A percentile compares a stretch with the other conserved stretches of the same genome.
Conservation (phyloP, 371 early-diverging fungal genomes). For the Rhizopus arrhizus region DNA sequence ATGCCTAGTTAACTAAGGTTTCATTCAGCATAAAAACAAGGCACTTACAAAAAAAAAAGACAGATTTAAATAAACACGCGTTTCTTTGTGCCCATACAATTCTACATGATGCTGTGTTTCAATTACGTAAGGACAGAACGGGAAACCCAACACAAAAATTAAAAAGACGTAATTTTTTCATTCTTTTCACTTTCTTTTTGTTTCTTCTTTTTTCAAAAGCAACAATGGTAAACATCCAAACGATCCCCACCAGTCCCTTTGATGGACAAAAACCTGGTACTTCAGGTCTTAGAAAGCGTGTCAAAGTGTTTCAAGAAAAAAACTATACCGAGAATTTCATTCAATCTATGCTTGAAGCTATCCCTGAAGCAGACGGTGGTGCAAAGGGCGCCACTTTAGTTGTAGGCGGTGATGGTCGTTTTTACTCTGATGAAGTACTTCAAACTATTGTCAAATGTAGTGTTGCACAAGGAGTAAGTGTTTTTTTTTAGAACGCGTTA, state of each 20-base stretch:
- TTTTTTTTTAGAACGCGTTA: neutral
- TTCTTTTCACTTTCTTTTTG: neutral
- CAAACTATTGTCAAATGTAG: slow-evolving; percentile 87
- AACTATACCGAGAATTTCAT: slow-evolving; percentile 97
- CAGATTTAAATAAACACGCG: no score
- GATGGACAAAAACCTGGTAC: slow-evolving; percentile 98
- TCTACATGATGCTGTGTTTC: no score
- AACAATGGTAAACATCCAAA: slow-evolving; percentile 43
- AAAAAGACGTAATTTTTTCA: no score
- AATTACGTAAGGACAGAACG: no score
- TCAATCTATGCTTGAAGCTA: slow-evolving; percentile 80
- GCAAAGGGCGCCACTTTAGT: slow-evolving; percentile 82
- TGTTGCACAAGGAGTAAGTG: slow-evolving; percentile 81
- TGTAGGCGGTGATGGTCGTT: slow-evolving; percentile 97
- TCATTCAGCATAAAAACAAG: no score
- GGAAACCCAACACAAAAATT: neutral
- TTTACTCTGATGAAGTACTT: slow-evolving; percentile 81
- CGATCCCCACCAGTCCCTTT: slow-evolving; percentile 71
- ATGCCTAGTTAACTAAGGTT: no score
- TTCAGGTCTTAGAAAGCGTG: slow-evolving; percentile 93
- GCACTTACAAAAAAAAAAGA: no score
- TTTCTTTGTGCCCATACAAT: no score
- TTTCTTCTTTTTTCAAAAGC: slow-evolving; percentile 7
- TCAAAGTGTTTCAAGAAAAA: slow-evolving; percentile 91
- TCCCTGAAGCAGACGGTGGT: slow-evolving; percentile 67